These are phyloP conservation scores for Linnemannia hyalina DNA, from an alignment of 192 early-diverging fungal species.

Conservation along the genomic window DNA sequence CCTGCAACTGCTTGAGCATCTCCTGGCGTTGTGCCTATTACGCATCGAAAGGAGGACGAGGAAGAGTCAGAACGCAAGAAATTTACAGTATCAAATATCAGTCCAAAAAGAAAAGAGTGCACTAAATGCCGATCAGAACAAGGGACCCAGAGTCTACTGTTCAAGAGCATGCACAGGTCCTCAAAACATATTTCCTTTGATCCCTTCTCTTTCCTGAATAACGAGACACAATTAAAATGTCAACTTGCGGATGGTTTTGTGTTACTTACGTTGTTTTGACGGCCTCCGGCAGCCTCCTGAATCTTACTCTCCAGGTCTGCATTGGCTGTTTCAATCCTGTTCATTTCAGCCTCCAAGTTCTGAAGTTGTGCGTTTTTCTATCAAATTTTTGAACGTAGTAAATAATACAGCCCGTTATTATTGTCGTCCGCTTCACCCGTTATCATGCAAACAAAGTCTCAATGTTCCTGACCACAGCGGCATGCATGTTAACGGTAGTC, in stretches of 20 bases:
- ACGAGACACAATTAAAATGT: background rate
- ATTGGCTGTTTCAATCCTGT: constrained; percentile 59
- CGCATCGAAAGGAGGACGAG: background rate
- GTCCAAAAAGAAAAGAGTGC: background rate
- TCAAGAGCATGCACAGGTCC: background rate
- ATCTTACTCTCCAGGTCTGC: constrained; percentile 62
- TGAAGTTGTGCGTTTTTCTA: constrained; percentile 67
- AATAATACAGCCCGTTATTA: background rate
- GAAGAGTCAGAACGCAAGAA: background rate
- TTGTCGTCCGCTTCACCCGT: background rate
- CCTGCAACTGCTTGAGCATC: constrained; percentile 65
- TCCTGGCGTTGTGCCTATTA: constrained; percentile 69
- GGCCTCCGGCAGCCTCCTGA: constrained; percentile 64
- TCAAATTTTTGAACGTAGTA: constrained; percentile 6
- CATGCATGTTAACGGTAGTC: background rate
- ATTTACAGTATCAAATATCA: background rate
- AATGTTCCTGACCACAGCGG: background rate
- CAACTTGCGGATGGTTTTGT: background rate
- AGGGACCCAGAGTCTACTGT: background rate
- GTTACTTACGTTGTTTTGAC: constrained; percentile 73
- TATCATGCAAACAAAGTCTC: background rate
- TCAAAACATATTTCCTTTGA: background rate
- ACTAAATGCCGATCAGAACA: background rate
- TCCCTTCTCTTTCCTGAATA: background rate
- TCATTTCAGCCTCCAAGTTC: constrained; percentile 63